phyloP scores from a whole-genome alignment of 768 basidiomycete species.

The Lactarius evosmus region DNA sequence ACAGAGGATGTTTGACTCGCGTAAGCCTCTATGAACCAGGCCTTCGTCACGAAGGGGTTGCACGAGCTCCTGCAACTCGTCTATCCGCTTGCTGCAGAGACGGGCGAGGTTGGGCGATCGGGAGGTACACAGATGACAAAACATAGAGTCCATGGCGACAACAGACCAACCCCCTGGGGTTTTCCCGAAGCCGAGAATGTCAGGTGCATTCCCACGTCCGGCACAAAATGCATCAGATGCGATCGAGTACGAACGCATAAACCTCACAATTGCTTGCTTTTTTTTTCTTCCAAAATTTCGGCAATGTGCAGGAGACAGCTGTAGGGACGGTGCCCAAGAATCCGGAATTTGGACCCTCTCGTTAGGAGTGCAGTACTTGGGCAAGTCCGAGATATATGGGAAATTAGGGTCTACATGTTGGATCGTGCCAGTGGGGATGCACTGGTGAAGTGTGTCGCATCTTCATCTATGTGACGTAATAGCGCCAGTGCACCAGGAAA shows the following conservation, averaged over 20 bases:
- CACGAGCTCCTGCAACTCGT: not conserved
- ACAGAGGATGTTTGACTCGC: not conserved
- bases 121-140: not conserved
- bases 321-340: not conserved
- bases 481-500: not conserved
- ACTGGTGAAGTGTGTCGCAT: not conserved
- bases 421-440: not conserved
- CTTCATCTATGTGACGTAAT: slow-evolving; percentile 1
- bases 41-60: not conserved
- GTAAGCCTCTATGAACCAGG: slow-evolving; percentile 3
- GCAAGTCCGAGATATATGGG: not conserved
- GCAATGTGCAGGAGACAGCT: slow-evolving; percentile 2
- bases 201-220: not conserved
- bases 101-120: not conserved
- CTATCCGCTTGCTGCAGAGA: not conserved
- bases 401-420: not conserved
- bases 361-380: not conserved
- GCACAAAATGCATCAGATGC: slow-evolving; percentile 2
- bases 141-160: not conserved
- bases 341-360: not conserved
- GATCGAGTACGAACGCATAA: not conserved
- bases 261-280: not conserved
- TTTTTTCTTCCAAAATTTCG: not conserved
- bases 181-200: not conserved
- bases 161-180: slow-evolving; percentile 1